A percentile compares a stretch with the other conserved stretches of the same genome.
Conservation (phyloP, 257 asterid genomes). For the Solanum virginianum region DNA sequence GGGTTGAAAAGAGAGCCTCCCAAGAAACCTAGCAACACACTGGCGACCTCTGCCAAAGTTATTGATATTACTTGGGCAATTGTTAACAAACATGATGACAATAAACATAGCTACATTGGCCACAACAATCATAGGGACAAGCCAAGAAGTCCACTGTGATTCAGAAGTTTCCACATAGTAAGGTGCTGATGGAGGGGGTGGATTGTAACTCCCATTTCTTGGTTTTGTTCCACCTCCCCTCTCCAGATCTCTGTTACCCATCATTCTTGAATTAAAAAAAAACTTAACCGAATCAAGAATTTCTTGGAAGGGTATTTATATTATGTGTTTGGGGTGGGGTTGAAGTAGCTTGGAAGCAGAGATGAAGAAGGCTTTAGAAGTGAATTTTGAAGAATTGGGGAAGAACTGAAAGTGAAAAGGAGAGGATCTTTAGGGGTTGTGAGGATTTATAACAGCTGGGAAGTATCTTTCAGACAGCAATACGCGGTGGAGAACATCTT, state of each 20-base stretch:
- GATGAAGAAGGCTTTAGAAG: conserved; percentile 12
- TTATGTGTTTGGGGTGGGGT: neutral
- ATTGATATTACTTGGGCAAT: conserved; percentile 53
- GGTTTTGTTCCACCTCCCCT: conserved; percentile 29
- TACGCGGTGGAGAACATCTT: neutral
- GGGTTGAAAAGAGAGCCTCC: conserved; percentile 93
- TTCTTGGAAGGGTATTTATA: neutral
- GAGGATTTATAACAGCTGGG: neutral
- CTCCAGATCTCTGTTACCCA: conserved; percentile 64
- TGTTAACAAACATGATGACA: conserved; percentile 68
- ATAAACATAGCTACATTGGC: conserved; percentile 77
- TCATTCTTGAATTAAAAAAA: neutral
- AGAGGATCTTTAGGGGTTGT: neutral
- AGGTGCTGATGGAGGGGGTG: conserved; percentile 13
- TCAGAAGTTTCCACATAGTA: conserved; percentile 50
- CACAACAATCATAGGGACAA: conserved; percentile 80
- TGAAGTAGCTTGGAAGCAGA: conserved; percentile 36
- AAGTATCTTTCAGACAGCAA: neutral
- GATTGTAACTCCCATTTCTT: conserved; percentile 16
- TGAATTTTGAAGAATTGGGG: conserved; percentile 32
- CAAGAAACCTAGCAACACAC: conserved; percentile 76
- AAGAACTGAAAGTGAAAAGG: neutral
- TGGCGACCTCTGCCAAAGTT: conserved; percentile 22
- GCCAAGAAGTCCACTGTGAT: conserved; percentile 89
- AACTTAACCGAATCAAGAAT: neutral